Evolutionary conservation across 129 eudicot species (phyloP).

Genomic region (Lonicera japonica): DNA sequence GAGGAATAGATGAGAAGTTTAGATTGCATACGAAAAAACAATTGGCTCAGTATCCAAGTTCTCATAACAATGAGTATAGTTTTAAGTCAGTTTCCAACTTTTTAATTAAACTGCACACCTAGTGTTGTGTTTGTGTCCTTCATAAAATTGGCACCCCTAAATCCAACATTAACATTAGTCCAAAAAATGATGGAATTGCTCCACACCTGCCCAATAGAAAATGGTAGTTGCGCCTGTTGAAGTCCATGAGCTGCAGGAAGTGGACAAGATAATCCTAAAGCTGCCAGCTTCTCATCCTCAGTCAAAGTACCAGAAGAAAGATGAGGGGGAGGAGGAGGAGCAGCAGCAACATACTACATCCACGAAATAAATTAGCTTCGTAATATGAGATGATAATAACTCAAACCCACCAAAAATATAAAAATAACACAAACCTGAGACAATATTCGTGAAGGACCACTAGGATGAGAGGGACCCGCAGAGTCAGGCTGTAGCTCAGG

Average conservation of each 20-base stretch:
- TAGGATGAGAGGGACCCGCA: slow-evolving; percentile 58
- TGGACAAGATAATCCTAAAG: slow-evolving; percentile 72
- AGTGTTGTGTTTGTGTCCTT: too few species aligned
- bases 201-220: slow-evolving; percentile 62
- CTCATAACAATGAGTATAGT: too few species aligned
- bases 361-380: slow-evolving; percentile 14
- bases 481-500: slow-evolving; percentile 73
- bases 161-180: neutral
- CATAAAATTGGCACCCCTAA: too few species aligned
- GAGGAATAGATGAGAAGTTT: too few species aligned
- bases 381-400: neutral
- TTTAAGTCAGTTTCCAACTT: too few species aligned
- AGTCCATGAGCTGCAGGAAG: slow-evolving; percentile 79
- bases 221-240: slow-evolving; percentile 58
- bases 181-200: neutral
- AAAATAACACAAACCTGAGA: slow-evolving; percentile 53
- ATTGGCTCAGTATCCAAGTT: too few species aligned
- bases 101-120: too few species aligned
- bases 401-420: neutral
- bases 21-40: too few species aligned
- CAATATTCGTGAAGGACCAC: slow-evolving; percentile 51
- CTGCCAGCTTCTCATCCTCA: slow-evolving; percentile 82
- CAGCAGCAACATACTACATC: slow-evolving; percentile 63
- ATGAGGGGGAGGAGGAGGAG: slow-evolving; percentile 56
- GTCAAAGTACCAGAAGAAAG: slow-evolving; percentile 48